Base-by-base conservation (phyloP, 352 stramenopile species). In the Thraustochytrium sp. region DNA sequence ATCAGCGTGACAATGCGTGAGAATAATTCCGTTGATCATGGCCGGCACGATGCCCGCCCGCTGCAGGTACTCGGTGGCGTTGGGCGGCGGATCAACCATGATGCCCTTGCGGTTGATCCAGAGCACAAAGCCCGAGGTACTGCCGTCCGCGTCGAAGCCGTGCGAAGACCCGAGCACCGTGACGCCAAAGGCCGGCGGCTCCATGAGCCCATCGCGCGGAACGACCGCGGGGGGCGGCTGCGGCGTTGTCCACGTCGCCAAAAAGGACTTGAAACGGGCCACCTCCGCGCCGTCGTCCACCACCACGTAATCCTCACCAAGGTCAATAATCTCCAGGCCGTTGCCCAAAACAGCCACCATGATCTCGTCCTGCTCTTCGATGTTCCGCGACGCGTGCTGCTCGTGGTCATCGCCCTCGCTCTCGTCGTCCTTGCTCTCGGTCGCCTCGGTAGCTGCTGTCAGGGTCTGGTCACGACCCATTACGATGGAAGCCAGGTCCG, bases 51-150 rank as follows among this genome's bases (percentile, higher is more conserved):
- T 96, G 64, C 93, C 93, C 85, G 92, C 93, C 31, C 89, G 89
- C 29, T 92, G 87, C 53, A 95, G 82, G 54, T 94, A 93, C 23
- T 91, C 93, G 29, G 90, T 93, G 48, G 92, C 93, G 75, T 95
- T 94, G 4, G 95, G 94, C 26, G 95, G 95, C 23, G 95, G 95
- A 84, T 98, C 95, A 84, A 98, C 97, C 95, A 98, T 98, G 62
- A 98, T 95, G 29, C 95, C 95, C 55, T 94, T 87, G 49, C 95
- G 92, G 85, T 98, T 97, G 74, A 98, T 97, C 95, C 95, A 98
- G 3, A 98, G 88, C 49, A 98, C 95, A 87, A 98, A 98, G 29
- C 95, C 95, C 18, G 93, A 97, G 11, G 94, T 97, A 73, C 91
- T 92, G 63, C 95, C 95, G 65, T 92, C 93, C 55, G 94, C 92